Conservation (phyloP, 768 basidiomycete species). For the Amanita muscaria region DNA sequence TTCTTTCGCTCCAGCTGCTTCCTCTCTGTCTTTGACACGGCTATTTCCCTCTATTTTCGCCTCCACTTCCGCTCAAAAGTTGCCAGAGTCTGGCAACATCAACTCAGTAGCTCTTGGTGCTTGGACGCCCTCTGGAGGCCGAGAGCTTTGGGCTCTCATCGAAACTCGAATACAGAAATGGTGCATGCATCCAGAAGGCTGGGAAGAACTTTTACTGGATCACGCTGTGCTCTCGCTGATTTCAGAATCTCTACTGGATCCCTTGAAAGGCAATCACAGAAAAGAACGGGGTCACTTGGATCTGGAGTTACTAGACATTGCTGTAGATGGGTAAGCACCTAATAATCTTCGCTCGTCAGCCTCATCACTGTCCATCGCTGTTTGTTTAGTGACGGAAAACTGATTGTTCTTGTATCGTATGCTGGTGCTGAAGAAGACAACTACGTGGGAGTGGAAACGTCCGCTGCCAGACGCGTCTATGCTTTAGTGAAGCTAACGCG, state of each 20-base stretch:
- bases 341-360: neutral
- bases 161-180: slow-evolving; percentile 64
- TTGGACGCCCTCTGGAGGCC: slow-evolving; percentile 32
- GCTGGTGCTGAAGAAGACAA: slow-evolving; percentile 44
- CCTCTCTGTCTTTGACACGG: slow-evolving; percentile 33
- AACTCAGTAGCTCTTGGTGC: slow-evolving; percentile 51
- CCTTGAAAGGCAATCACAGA: slow-evolving; percentile 31
- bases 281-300: slow-evolving; percentile 35
- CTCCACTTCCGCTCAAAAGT: slow-evolving; percentile 30
- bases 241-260: slow-evolving; percentile 36
- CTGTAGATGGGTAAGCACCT: slow-evolving; percentile 42
- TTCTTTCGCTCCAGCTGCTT: slow-evolving; percentile 49
- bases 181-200: slow-evolving; percentile 58
- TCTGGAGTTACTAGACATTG: slow-evolving; percentile 66
- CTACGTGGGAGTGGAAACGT: slow-evolving; percentile 27
- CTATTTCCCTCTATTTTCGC: slow-evolving; percentile 35
- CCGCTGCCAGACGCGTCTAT: slow-evolving; percentile 53
- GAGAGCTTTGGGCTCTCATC: slow-evolving; percentile 60
- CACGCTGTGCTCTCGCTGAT: slow-evolving; percentile 45
- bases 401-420: slow-evolving; percentile 62
- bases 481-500: slow-evolving; percentile 46
- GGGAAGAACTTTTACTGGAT: slow-evolving; percentile 58
- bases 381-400: slow-evolving; percentile 34
- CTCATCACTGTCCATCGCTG: too few relatives aligned
- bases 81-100: slow-evolving; percentile 50